Base-by-base conservation (phyloP, 106 monocot genomes). In the Alisma plantagoaquatica region DNA sequence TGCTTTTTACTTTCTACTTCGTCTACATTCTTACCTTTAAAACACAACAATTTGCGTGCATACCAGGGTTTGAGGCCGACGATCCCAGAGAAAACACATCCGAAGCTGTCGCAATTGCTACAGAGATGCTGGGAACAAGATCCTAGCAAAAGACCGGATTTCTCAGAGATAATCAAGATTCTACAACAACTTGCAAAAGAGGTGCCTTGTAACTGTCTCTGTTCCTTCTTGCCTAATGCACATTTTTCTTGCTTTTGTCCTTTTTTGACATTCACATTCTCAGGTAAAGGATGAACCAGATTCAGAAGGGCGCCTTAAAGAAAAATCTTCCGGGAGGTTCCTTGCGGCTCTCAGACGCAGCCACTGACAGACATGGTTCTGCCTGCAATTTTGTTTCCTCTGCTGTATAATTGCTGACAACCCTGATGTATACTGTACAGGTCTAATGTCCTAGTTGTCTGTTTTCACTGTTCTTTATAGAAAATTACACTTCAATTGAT, bases 101-200 rank as follows among this genome's bases (percentile, higher is more conserved):
- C 81, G 1, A 84, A 81, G 56, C 70, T 88, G 32, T 56, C 56
- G 1, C 69, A 75, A n/a, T 58, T 89, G 50, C 76, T 96, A 27
- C 75, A 84, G 55, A 70, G 65, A 60, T 96, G 94, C 64, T 96
- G 94, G 94, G 78, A 89, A 47, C 77, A 78, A 66, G 81, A 88
- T 35, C 84, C 94, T 46, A 64, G 59, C 53, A 27, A 58, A 49
- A 65, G 94, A 63, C 88, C 88, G 5, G 84, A 96, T 46, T 96
- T 96, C 68, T 78, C 84, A n/a, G 77, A 88, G 33, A 96, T 88
- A 10, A 18, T 96, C 18, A 64, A 70, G 18, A 70, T 18, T 2
- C 74, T 96, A 20, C 60, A 71, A 43, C n/a, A n/a, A n/a, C n/a
- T n/a, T n/a, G 45, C 30, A 7, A 68, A 82, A 86, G 51, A 81